Evolutionary conservation across 2,329 filamentous ascomycete genomes (phyloP), one percentile per base, ranked within the genome.

Genomic region (Neonectria neomacrospora): DNA sequence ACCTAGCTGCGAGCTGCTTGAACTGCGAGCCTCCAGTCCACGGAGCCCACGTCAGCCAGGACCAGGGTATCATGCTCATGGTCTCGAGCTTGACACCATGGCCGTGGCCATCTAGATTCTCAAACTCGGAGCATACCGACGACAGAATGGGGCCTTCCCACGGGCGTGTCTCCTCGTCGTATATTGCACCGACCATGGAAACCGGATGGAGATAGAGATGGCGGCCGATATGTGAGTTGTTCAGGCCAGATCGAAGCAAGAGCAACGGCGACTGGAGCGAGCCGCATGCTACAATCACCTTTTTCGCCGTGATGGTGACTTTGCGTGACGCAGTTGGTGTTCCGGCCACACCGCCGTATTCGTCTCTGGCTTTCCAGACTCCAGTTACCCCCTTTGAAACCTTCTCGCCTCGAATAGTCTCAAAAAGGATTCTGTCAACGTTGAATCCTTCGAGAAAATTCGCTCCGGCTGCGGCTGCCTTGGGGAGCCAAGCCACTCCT

Each of bases 371-470:
- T 2, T 83, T 87, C 92, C 92, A 96, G 3, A 80, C 82, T 1
- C 92, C 93, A 57, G 85, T 77, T 1, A 96, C 84, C 0, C 92
- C 93, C 0, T 82, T 83, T 0, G 91, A 91, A 3, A 82, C 81
- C 66, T 83, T 86, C 3, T 76, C 78, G 1, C 76, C 75, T 11
- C 74, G 76, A 5, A 74, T 73, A 20, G 83, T 79, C 16, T 88
- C 85, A 74, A 95, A 95, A 0, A 90, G 66, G 12, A 96, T 80
- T 61, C 84, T 82, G 12, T 90, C 84, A 0, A 88, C 90, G 14
- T 87, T 78, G 69, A 93, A 91, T 0, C 92, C 92, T 80, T 96
- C 91, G 39, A 94, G 84, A 72, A 95, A 95, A 53, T 83, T 82
- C 0, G 92, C 91, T 0, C 92, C 92, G 2, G 88, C 86, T 47